Evolutionary conservation across 352 stramenopile genomes (phyloP).

Genomic region (Phytophthora tubulina): DNA sequence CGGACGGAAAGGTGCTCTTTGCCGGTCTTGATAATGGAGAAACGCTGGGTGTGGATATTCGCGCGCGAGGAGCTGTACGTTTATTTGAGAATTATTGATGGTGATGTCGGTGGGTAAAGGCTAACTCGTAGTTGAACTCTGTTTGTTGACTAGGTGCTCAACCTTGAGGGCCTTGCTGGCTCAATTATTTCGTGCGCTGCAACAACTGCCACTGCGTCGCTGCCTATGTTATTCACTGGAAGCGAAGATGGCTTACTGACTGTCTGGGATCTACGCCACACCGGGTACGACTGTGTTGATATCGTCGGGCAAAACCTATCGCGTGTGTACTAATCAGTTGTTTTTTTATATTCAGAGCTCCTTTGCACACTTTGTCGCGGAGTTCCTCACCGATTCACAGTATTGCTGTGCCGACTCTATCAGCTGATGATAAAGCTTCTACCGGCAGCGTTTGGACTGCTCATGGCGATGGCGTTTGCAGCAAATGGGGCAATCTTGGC

Average conservation of each 20-base stretch:
- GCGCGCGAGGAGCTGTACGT: conserved; percentile 48
- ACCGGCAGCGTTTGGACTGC: conserved; percentile 58
- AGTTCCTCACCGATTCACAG: conserved; percentile 62
- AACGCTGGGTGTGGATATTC: conserved; percentile 69
- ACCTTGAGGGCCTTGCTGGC: conserved; percentile 42
- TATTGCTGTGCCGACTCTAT: conserved; percentile 41
- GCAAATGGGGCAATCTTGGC: conserved; percentile 58
- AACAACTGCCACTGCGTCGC: conserved; percentile 21
- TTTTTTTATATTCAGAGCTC: conserved; percentile 34
- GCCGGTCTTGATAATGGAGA: conserved; percentile 71
- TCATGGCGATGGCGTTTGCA: conserved; percentile 65
- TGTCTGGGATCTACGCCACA: conserved; percentile 71
- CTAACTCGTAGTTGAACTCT: not conserved
- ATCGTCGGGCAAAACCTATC: not conserved
- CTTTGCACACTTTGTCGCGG: conserved; percentile 61
- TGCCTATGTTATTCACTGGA: conserved; percentile 62
- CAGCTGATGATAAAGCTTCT: conserved; percentile 15
- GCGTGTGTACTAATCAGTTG: conserved; percentile 9
- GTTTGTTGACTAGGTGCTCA: conserved; percentile 47
- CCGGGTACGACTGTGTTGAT: conserved; percentile 37
- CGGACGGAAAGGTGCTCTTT: conserved; percentile 71
- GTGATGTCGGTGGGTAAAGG: not conserved
- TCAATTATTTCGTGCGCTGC: conserved; percentile 55
- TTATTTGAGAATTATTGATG: not conserved
- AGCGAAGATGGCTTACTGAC: conserved; percentile 70